Evolutionary conservation across 306 rosid genomes (phyloP).

Genomic region (Medicago truncatula): MtrunA17r5.0-ANR NC_053046.1:16210001-16210500

Average conservation of each 20-base stretch:
- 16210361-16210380: not conserved
- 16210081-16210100: not conserved
- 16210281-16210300: slow-evolving; percentile 73
- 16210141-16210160: slow-evolving; percentile 59
- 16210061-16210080: not conserved
- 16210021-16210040: slow-evolving; percentile 87
- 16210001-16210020: slow-evolving; percentile 65
- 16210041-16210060: slow-evolving; percentile 71
- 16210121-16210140: slow-evolving; percentile 30
- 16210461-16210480: not conserved
- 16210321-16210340: not conserved
- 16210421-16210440: no score
- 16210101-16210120: not conserved
- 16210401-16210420: not conserved
- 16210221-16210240: slow-evolving; percentile 91
- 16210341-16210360: not conserved
- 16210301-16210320: slow-evolving; percentile 30
- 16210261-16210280: slow-evolving; percentile 80
- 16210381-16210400: slow-evolving; percentile 12
- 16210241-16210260: slow-evolving; percentile 79
- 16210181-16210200: slow-evolving; percentile 93
- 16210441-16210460: no score
- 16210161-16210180: slow-evolving; percentile 79
- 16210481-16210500: slow-evolving; percentile 54
- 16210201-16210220: slow-evolving; percentile 96